phyloP scores from a whole-genome alignment of 805 yeast genomes.

The Yarrowia keelungensis region DNA sequence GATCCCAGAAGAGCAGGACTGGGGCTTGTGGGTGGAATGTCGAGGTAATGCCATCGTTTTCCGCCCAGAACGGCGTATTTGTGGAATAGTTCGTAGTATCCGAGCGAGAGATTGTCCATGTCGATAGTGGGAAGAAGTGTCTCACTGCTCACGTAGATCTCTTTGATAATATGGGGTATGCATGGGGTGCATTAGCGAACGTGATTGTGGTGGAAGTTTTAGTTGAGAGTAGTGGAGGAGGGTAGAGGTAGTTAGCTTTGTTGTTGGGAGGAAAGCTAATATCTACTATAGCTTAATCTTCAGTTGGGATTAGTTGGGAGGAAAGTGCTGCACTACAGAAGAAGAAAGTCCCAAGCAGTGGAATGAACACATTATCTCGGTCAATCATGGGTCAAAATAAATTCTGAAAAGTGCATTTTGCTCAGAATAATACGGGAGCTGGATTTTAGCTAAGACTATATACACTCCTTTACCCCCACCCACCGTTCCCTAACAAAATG shows the following conservation, averaged over 20 bases:
- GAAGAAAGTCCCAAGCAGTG: no score
- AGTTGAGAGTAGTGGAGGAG: neutral
- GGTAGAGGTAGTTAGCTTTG: neutral
- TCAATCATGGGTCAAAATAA: neutral
- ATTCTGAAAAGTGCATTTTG: neutral
- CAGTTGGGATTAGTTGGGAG: conserved; percentile 6
- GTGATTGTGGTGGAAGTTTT: neutral
- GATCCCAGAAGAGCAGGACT: neutral
- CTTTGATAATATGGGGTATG: neutral
- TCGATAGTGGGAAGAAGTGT: neutral
- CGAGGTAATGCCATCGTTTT: conserved; percentile 39
- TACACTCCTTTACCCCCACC: no score
- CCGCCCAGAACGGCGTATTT: conserved; percentile 21
- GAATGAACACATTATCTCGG: neutral
- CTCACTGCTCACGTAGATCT: neutral
- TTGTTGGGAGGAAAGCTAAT: neutral
- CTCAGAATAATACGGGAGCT: no score
- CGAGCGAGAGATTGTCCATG: conserved; percentile 12
- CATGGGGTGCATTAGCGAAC: conserved; percentile 22
- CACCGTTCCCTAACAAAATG: no score
- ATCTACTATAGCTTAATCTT: neutral
- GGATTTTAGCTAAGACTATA: no score
- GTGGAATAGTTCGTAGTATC: conserved; percentile 31
- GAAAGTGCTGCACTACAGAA: neutral
- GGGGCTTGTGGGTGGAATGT: conserved; percentile 20